These are phyloP conservation scores for Bonnemaisonia californica DNA, from an alignment of 31 red algal species.

Conservation along the genomic window DNA sequence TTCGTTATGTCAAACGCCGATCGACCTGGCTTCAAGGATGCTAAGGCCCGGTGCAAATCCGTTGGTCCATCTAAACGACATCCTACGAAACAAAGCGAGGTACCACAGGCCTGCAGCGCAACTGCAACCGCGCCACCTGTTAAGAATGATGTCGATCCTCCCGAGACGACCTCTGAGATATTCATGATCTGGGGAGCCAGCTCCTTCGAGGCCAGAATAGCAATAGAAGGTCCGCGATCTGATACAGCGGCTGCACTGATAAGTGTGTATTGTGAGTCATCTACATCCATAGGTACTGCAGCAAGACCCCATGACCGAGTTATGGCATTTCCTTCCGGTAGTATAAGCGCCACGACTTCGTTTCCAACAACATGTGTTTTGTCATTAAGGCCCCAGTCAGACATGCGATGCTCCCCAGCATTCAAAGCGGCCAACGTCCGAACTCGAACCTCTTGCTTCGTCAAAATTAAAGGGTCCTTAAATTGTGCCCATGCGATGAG, in stretches of 20 bases:
- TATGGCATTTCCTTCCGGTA: constrained; percentile 48
- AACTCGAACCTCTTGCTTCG: constrained; percentile 38
- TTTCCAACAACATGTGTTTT: constrained; percentile 1
- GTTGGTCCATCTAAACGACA: constrained; percentile 45
- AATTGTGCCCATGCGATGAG: constrained; percentile 74
- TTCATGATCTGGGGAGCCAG: constrained; percentile 58
- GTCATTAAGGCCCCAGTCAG: constrained; percentile 61
- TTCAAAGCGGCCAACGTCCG: constrained; percentile 54
- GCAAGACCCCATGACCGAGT: constrained; percentile 74
- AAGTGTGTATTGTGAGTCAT: constrained; percentile 57
- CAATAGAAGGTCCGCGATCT: constrained; percentile 75
- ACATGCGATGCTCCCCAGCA: constrained; percentile 52
- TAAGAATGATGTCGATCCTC: constrained; percentile 38
- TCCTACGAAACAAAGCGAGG: constrained; percentile 80
- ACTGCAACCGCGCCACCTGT: constrained; percentile 66
- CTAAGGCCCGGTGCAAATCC: constrained; percentile 62
- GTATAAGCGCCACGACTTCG: constrained; percentile 77
- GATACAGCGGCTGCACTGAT: constrained; percentile 70
- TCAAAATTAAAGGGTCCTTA: not conserved
- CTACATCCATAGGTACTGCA: constrained; percentile 89
- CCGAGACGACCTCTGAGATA: constrained; percentile 66
- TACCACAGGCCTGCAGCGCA: constrained; percentile 59
- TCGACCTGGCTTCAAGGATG: constrained; percentile 67
- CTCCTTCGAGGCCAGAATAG: constrained; percentile 71
- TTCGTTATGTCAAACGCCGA: constrained; percentile 73